Conservation (phyloP, 1,284 basidiomycete genomes). For the Leccinum ambiguum region DNA sequence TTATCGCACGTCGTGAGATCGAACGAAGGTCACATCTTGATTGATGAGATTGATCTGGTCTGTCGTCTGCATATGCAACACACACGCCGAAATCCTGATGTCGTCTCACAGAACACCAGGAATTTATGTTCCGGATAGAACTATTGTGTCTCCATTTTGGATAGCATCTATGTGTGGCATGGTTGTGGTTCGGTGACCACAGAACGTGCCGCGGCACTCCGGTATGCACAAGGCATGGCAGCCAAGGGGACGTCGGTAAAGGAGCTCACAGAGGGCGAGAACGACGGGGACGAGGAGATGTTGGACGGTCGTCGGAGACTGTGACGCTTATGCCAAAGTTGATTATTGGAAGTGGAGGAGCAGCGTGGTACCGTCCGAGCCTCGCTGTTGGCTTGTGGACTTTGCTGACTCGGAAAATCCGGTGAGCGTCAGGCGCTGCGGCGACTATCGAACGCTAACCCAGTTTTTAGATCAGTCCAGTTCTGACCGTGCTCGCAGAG, state of each 20-base stretch:
- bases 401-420: constrained; percentile 33
- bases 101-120: constrained; percentile 47
- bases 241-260: constrained; percentile 40
- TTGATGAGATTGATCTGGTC: constrained; percentile 76
- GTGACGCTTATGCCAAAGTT: constrained; percentile 65
- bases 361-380: constrained; percentile 37
- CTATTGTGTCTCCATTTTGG: constrained; percentile 69
- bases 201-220: constrained; percentile 60
- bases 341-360: constrained; percentile 77
- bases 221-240: constrained; percentile 55
- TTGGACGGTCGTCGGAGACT: constrained; percentile 79
- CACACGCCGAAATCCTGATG: constrained; percentile 7
- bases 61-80: constrained; percentile 24
- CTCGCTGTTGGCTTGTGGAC: constrained; percentile 59
- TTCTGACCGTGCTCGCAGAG: constrained; percentile 29
- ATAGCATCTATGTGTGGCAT: constrained; percentile 75
- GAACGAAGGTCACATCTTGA: constrained; percentile 49
- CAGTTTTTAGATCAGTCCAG: constrained; percentile 27
- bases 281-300: constrained; percentile 63
- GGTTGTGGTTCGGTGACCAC: constrained; percentile 59
- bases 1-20: constrained; percentile 59
- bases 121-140: constrained; percentile 80
- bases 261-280: constrained; percentile 60
- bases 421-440: constrained; percentile 32
- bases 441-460: constrained; percentile 4